These are phyloP conservation scores for Fusarium odoratissimum DNA, from an alignment of 2,329 filamentous ascomycete genomes.

Conservation along the genomic window DNA sequence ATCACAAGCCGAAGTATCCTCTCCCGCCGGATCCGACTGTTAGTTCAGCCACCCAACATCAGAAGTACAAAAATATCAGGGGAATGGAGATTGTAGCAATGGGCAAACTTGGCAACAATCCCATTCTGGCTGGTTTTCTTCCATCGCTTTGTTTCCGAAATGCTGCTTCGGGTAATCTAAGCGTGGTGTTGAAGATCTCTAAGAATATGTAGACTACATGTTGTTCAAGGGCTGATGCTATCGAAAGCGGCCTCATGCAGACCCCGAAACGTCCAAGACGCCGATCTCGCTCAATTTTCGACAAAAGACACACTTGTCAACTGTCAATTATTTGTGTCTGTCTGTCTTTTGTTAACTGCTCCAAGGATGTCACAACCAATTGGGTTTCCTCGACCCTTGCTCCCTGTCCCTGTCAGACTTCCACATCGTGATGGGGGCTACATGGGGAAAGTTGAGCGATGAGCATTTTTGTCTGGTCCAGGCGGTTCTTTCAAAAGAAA, in stretches of 20 bases:
- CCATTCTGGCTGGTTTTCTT: slow-evolving; percentile 1
- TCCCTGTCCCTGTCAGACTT: slow-evolving; percentile 9
- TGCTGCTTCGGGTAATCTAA: slow-evolving; percentile 1
- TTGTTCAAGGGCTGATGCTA: slow-evolving; percentile 15
- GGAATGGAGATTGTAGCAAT: slow-evolving; percentile 2
- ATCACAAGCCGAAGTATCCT: slow-evolving; percentile 2
- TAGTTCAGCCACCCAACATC: slow-evolving; percentile 28
- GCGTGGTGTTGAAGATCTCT: background rate
- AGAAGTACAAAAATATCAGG: background rate
- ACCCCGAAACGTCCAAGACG: slow-evolving; percentile 7
- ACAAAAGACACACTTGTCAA: background rate
- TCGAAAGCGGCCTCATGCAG: slow-evolving; percentile 1
- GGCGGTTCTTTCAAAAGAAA: background rate
- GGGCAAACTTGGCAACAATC: slow-evolving; percentile 12
- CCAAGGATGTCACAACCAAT: background rate
- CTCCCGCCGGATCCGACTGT: slow-evolving; percentile 25
- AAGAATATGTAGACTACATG: background rate
- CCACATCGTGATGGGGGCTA: background rate
- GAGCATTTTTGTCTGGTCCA: background rate
- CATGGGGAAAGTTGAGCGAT: background rate
- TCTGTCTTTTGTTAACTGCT: background rate
- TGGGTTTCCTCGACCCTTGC: slow-evolving; percentile 2
- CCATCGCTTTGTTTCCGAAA: background rate
- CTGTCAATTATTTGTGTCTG: background rate
- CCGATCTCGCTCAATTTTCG: slow-evolving; percentile 7